A percentile compares a stretch with the other conserved stretches of the same genome.
Evolutionary conservation across 805 yeast species (phyloP).

Genomic region (Saccharomycopsis sp.): DNA sequence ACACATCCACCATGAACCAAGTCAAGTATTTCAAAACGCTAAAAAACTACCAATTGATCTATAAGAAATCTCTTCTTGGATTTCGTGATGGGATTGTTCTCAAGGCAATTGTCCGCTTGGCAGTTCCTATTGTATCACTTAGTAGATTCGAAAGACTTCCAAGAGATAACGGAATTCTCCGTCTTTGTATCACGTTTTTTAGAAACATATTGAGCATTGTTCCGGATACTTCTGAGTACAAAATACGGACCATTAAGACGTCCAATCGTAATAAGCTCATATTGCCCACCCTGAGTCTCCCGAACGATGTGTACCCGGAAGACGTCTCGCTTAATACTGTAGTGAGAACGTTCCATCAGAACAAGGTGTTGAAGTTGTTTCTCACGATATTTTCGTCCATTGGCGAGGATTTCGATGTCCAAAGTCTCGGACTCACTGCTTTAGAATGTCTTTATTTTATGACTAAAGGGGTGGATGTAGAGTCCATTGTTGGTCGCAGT

Average conservation of each 20-base stretch:
- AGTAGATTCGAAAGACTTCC: conserved; percentile 51
- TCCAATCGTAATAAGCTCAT: conserved; percentile 24
- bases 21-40: conserved; percentile 51
- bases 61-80: conserved; percentile 61
- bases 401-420: conserved; percentile 55
- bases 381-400: conserved; percentile 65
- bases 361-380: conserved; percentile 66
- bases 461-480: conserved; percentile 47
- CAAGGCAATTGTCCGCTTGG: conserved; percentile 62
- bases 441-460: conserved; percentile 66
- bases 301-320: conserved; percentile 49
- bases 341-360: conserved; percentile 51
- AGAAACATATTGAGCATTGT: conserved; percentile 76
- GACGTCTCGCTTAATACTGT: conserved; percentile 64
- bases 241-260: conserved; percentile 28
- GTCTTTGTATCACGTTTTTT: conserved; percentile 64
- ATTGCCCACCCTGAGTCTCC: conserved; percentile 36
- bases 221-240: conserved; percentile 47
- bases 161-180: conserved; percentile 66
- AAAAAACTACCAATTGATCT: conserved; percentile 58
- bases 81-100: conserved; percentile 56
- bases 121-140: conserved; percentile 51
- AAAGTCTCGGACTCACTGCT: conserved; percentile 52
- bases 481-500: conserved; percentile 22
- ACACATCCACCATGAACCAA: conserved; percentile 53